Base-by-base conservation (phyloP, 2,329 filamentous ascomycete species). In the Pseudogymnoascus sp. region DNA sequence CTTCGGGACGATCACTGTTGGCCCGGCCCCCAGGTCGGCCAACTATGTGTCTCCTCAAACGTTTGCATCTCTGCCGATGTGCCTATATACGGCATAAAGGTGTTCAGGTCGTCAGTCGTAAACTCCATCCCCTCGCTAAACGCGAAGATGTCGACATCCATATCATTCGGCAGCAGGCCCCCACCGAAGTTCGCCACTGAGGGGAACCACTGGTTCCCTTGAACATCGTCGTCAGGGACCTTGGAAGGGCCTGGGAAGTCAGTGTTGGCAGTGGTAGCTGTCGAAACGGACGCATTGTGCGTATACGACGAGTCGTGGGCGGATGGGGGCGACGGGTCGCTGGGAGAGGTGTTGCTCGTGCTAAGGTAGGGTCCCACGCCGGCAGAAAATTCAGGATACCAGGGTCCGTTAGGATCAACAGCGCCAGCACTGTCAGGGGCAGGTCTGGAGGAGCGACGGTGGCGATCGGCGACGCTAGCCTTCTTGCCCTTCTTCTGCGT, bases 71-170 rank as follows among this genome's bases (percentile, higher is more conserved):
- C 47, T 16, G 28, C 2, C 16, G 47, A 20, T 2, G 47, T 12
- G 28, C 16, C 11, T 2, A 54, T 54, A 32, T 18, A 54, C 28
- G 47, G 47, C 47, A 54, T 18, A 18, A 54, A 54, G 11, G n/a
- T 54, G 6, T 32, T 54, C 28, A 54, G 4, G 16, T 54, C 47
- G 11, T 54, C 47, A 18, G 25, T 54, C 16, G 47, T 54, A 9
- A 54, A 54, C 47, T 58, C 57, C 57, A 58, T 58, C 1, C 57
- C 57, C 57, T 58, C 57, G 14, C 34, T 38, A 6, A 58, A 39
- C 4, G 57, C 57, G 11, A 39, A 37, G 18, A 58, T 58, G 30
- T 58, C 57, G 4, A 58, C 22, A 38, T 58, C 57, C 57, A 58
- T 58, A 58, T 58, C 57, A 38, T 39, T 39, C 18, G 57, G 57